These are phyloP conservation scores for Pythium biforme DNA, from an alignment of 352 stramenopile genomes.

Conservation along the genomic window DNA sequence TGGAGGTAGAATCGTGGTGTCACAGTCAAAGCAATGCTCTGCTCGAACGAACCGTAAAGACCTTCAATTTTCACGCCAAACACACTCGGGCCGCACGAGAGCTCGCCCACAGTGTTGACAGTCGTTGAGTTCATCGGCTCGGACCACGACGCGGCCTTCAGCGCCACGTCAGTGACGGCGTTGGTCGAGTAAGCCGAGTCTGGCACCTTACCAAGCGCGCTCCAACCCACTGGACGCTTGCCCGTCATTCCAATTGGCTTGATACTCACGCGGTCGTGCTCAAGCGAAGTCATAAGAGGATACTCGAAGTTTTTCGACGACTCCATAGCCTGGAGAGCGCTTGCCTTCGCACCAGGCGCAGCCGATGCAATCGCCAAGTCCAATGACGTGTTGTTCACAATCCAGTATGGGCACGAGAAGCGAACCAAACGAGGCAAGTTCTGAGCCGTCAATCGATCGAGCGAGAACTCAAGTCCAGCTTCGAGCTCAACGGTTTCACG, in stretches of 20 bases:
- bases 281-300: slow-evolving; percentile 57
- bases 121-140: slow-evolving; percentile 83
- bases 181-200: slow-evolving; percentile 46
- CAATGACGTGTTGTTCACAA: slow-evolving; percentile 82
- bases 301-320: slow-evolving; percentile 51
- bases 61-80: slow-evolving; percentile 83
- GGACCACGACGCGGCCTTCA: slow-evolving; percentile 70
- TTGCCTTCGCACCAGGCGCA: slow-evolving; percentile 48
- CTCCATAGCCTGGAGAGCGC: slow-evolving; percentile 42
- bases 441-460: slow-evolving; percentile 70
- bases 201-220: slow-evolving; percentile 49
- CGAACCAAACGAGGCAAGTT: slow-evolving; percentile 72
- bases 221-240: slow-evolving; percentile 59
- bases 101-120: slow-evolving; percentile 83
- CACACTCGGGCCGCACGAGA: slow-evolving; percentile 66
- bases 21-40: slow-evolving; percentile 70
- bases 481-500: slow-evolving; percentile 55
- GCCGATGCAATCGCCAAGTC: slow-evolving; percentile 61
- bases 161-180: slow-evolving; percentile 53
- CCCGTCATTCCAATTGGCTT: slow-evolving; percentile 53
- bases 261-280: slow-evolving; percentile 67
- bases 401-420: slow-evolving; percentile 84
- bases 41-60: slow-evolving; percentile 78
- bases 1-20: slow-evolving; percentile 83
- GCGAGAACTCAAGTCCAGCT: slow-evolving; percentile 56